These are phyloP conservation scores for Macaranga tanarius DNA, from an alignment of 441 rosid genomes.

Conservation along the genomic window DNA sequence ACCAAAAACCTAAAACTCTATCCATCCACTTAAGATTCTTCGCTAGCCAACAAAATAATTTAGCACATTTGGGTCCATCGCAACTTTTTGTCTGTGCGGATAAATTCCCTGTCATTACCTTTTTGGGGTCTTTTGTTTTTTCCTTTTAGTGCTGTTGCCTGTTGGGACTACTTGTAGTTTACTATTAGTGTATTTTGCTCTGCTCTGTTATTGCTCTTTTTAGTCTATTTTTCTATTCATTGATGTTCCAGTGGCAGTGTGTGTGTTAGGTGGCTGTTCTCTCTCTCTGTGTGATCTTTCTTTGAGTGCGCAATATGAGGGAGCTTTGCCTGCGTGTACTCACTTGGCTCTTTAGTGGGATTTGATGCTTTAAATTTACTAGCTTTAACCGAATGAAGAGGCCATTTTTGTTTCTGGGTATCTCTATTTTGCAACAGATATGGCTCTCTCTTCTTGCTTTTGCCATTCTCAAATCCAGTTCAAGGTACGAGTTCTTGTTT, in stretches of 20 bases:
- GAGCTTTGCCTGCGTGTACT: slow-evolving; percentile 8
- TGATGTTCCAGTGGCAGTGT: background rate
- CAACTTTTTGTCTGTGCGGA: background rate
- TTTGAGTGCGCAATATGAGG: slow-evolving; percentile 7
- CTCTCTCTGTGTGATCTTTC: background rate
- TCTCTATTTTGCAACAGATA: slow-evolving; percentile 35
- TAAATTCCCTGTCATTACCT: background rate
- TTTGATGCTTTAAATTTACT: background rate
- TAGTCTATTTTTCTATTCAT: background rate
- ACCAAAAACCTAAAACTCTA: background rate
- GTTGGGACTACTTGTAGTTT: background rate
- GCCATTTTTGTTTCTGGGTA: slow-evolving; percentile 27
- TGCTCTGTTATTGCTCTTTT: background rate
- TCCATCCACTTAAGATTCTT: background rate
- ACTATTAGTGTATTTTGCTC: background rate
- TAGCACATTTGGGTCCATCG: background rate
- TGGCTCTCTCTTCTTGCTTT: slow-evolving; percentile 56
- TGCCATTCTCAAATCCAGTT: slow-evolving; percentile 38
- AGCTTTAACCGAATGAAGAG: slow-evolving; percentile 43
- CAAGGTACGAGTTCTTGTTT: slow-evolving; percentile 33
- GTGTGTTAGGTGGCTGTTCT: too few relatives aligned
- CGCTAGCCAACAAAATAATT: background rate
- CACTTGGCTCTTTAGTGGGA: slow-evolving; percentile 25
- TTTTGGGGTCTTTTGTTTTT: too few relatives aligned
- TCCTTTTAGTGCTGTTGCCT: background rate